Evolutionary conservation across 2,329 filamentous ascomycete genomes (phyloP).

Genomic region (Trichoderma cornu-damae): DNA sequence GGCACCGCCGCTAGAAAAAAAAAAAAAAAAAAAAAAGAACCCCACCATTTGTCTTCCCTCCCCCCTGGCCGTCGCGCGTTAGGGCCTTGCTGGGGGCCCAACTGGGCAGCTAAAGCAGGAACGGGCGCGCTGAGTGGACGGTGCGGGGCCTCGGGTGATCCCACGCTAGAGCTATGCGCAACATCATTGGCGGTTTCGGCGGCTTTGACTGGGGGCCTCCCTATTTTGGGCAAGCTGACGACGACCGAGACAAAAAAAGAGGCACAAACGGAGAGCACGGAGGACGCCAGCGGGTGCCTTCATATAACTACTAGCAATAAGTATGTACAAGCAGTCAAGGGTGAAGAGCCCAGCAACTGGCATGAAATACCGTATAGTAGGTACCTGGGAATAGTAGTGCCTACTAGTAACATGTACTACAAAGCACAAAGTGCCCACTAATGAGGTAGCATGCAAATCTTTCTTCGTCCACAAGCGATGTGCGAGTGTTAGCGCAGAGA

Average conservation of each 20-base stretch:
- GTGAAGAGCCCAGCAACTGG: not conserved
- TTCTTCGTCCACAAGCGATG: no score
- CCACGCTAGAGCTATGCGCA: not conserved
- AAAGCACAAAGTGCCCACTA: no score
- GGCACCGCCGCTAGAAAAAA: no score
- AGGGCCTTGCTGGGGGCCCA: conserved; percentile 5
- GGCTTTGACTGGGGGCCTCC: conserved; percentile 2
- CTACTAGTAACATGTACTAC: no score
- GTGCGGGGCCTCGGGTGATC: conserved; percentile 7
- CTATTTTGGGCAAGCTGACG: conserved; percentile 8
- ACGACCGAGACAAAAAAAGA: conserved; percentile 9
- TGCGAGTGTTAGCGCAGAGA: no score
- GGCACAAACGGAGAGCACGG: conserved; percentile 1
- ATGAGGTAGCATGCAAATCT: no score
- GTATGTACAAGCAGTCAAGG: not conserved
- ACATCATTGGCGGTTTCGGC: not conserved
- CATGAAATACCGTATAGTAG: no score
- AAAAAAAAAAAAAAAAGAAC: no score
- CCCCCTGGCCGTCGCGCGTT: not conserved
- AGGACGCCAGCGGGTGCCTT: not conserved
- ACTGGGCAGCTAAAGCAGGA: conserved; percentile 20
- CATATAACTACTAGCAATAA: no score
- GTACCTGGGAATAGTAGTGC: no score
- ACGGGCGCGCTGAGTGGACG: conserved; percentile 17
- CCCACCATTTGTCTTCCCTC: no score